Conservation (phyloP, 148 eudicot genomes). For the Diospyros lotus region DNA sequence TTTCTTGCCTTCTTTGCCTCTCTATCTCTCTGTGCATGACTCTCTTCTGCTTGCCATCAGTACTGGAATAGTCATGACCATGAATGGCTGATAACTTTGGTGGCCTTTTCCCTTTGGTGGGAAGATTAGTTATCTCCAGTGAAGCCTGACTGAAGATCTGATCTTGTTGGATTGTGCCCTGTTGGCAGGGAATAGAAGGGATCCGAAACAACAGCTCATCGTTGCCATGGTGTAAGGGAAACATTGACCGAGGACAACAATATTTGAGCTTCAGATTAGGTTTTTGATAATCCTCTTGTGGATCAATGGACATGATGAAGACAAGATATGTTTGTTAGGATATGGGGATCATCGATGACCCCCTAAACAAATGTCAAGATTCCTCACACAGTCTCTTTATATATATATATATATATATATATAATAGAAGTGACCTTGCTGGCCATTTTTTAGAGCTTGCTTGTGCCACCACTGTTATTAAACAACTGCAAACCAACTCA, state of each 20-base stretch:
- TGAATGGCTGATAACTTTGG: not conserved
- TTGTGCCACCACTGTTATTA: no score
- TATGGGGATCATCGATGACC: constrained; percentile 8
- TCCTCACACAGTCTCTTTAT: not conserved
- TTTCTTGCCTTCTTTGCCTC: constrained; percentile 71
- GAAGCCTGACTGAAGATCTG: constrained; percentile 6
- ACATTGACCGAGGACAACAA: constrained; percentile 5
- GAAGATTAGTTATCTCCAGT: not conserved
- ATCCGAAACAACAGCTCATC: constrained; percentile 16
- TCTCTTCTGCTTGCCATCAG: constrained; percentile 19
- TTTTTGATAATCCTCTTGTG: not conserved
- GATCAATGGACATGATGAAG: constrained; percentile 3
- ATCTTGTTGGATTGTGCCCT: constrained; percentile 15
- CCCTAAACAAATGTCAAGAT: not conserved
- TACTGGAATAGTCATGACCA: not conserved
- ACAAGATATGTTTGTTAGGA: constrained; percentile 8
- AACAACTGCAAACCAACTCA: no score
- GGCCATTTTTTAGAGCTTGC: no score
- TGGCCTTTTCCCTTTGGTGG: not conserved
- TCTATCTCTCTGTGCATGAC: constrained; percentile 57
- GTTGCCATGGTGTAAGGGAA: constrained; percentile 20
- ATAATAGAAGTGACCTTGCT: no score
- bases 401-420: not conserved
- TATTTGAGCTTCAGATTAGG: not conserved
- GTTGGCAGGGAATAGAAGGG: constrained; percentile 2